phyloP scores from a whole-genome alignment of 2,329 filamentous ascomycete species.

The Aspergillus sp. region DNA sequence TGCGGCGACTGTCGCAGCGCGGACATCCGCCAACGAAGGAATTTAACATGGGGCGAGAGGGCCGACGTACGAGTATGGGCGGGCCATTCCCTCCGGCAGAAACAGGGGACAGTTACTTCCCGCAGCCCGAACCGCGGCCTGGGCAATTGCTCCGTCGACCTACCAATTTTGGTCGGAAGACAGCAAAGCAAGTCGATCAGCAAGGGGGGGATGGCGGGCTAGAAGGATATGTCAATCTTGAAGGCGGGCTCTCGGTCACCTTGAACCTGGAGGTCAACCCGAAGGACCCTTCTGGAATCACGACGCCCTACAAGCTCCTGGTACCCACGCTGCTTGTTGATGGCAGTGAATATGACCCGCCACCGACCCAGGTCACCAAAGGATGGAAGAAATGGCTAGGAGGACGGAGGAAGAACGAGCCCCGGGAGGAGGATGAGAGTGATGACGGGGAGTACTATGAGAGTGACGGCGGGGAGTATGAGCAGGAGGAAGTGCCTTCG shows the following conservation, averaged over 20 bases:
- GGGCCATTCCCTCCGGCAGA: constrained; percentile 20
- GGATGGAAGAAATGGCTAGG: constrained; percentile 33
- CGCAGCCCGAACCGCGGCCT: constrained; percentile 22
- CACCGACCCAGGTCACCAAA: constrained; percentile 25
- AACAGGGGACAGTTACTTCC: constrained; percentile 25
- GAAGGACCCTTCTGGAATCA: constrained; percentile 78
- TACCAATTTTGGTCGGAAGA: constrained; percentile 57
- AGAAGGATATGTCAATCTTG: constrained; percentile 58
- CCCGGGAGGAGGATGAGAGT: constrained; percentile 2
- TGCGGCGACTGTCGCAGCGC: constrained; percentile 41
- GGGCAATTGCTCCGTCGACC: constrained; percentile 57
- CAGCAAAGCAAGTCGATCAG: constrained; percentile 48
- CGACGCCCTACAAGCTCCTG: constrained; percentile 74
- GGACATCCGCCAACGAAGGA: constrained; percentile 34
- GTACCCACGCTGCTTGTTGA: constrained; percentile 62
- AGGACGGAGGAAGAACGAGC: constrained; percentile 20
- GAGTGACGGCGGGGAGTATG: constrained; percentile 9
- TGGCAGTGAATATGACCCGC: constrained; percentile 31
- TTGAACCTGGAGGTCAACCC: constrained; percentile 84
- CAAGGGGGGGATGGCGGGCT: constrained; percentile 38
- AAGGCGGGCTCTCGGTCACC: constrained; percentile 75
- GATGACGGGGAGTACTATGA: constrained; percentile 10
- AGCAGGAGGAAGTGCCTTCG: constrained; percentile 5
- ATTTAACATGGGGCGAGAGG: constrained; percentile 20
- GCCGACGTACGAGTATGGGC: constrained; percentile 29